Conservation (phyloP, 768 basidiomycete genomes). For the Boletus subcaerulescens region DNA sequence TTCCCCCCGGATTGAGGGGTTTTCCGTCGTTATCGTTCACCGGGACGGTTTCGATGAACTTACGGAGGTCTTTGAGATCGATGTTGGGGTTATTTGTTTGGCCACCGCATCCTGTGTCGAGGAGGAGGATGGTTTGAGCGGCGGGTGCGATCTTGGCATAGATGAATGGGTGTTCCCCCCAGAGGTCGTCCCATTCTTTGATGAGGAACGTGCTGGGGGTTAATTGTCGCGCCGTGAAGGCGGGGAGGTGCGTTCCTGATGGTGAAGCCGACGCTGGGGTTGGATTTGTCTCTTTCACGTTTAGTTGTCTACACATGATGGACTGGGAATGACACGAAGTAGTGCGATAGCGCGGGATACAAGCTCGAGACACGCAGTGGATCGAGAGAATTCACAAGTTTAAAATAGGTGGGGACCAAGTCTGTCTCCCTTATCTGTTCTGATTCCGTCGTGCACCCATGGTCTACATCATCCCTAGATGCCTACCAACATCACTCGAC, state of each 20-base stretch:
- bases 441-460: too few species aligned
- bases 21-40: conserved; percentile 41
- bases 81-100: conserved; percentile 39
- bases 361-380: too few species aligned
- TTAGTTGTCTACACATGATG: conserved; percentile 15
- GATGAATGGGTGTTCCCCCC: conserved; percentile 52
- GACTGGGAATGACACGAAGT: too few species aligned
- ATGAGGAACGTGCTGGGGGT: conserved; percentile 41
- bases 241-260: conserved; percentile 9
- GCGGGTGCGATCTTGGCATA: conserved; percentile 45
- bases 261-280: background rate
- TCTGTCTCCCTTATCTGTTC: too few species aligned
- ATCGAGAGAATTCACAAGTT: too few species aligned
- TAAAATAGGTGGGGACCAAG: too few species aligned
- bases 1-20: conserved; percentile 44
- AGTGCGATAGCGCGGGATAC: too few species aligned
- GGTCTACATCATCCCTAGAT: too few species aligned
- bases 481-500: too few species aligned
- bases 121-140: conserved; percentile 42
- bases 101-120: conserved; percentile 58
- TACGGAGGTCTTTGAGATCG: conserved; percentile 41
- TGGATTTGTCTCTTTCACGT: background rate
- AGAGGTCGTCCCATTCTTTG: conserved; percentile 51
- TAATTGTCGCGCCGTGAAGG: conserved; percentile 37
- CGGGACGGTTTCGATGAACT: conserved; percentile 47